Percentiles rank a stretch among this genome's conserved stretches.
These are phyloP conservation scores for Populus trichocarpa DNA, from an alignment of 441 rosid species.

Conservation along the genomic window DNA sequence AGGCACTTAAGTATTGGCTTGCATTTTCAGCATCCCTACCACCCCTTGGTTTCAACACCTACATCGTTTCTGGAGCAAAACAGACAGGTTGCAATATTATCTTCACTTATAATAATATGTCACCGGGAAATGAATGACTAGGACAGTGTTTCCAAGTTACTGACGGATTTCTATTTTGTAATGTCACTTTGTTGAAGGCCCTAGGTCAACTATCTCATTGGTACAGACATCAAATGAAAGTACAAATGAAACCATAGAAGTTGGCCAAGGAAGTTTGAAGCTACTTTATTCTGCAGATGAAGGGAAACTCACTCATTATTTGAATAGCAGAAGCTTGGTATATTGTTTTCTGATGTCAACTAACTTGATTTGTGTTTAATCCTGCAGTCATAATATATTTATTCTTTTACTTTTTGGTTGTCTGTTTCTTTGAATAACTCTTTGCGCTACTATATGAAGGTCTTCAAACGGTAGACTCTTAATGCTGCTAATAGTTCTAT, in stretches of 20 bases:
- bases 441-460: background rate
- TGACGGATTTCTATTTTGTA: slow-evolving; percentile 13
- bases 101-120: slow-evolving; percentile 12
- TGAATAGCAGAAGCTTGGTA: slow-evolving; percentile 64
- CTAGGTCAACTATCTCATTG: slow-evolving; percentile 42
- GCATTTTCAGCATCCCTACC: slow-evolving; percentile 77
- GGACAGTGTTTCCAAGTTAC: slow-evolving; percentile 2
- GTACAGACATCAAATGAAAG: slow-evolving; percentile 36
- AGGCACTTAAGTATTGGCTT: slow-evolving; percentile 75
- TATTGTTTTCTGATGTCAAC: slow-evolving; percentile 12
- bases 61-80: slow-evolving; percentile 54
- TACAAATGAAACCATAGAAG: slow-evolving; percentile 38
- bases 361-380: background rate
- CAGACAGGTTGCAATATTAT: slow-evolving; percentile 38
- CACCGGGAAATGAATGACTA: background rate
- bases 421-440: slow-evolving; percentile 3
- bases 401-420: background rate
- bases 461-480: slow-evolving; percentile 11
- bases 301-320: slow-evolving; percentile 44
- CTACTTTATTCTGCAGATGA: slow-evolving; percentile 46
- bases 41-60: slow-evolving; percentile 87
- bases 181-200: slow-evolving; percentile 35
- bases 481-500: slow-evolving; percentile 7
- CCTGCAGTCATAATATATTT: background rate
- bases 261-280: slow-evolving; percentile 76